A percentile compares a stretch with the other conserved stretches of the same genome.
Conservation (phyloP, 192 early-diverging fungal species). For the Umbelopsis sp. region DNA sequence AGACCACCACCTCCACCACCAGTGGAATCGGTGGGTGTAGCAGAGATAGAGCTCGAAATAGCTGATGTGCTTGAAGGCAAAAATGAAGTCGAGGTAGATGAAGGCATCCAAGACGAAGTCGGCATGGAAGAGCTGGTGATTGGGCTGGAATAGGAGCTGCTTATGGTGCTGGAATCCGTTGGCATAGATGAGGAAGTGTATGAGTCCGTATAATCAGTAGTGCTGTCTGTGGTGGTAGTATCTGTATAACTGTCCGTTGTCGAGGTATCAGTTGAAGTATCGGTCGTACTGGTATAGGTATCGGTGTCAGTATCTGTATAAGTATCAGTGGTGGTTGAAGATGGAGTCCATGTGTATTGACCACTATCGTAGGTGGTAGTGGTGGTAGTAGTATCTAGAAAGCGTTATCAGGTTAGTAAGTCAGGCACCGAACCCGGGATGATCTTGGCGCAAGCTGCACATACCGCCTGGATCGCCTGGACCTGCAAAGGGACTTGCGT, state of each 20-base stretch:
- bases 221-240: not conserved
- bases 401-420: not conserved
- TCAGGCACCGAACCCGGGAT: not conserved
- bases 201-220: not conserved
- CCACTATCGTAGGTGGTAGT: not conserved
- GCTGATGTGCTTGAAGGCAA: not conserved
- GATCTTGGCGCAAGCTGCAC: not conserved
- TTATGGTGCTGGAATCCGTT: too few relatives aligned
- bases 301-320: not conserved
- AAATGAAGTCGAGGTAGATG: not conserved
- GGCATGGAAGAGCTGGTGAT: conserved; percentile 3
- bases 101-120: not conserved
- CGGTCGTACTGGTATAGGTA: not conserved
- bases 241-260: not conserved
- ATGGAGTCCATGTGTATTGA: too few relatives aligned
- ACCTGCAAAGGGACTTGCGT: not conserved
- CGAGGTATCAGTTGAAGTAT: conserved; percentile 21
- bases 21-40: not conserved
- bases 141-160: not conserved
- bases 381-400: not conserved
- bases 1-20: conserved; percentile 10
- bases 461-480: not conserved
- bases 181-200: not conserved
- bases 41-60: not conserved
- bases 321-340: not conserved